A percentile compares a stretch with the other conserved stretches of the same genome.
Evolutionary conservation across 2,329 filamentous ascomycete genomes (phyloP).

Genomic region (Diaporthe capsici): DNA sequence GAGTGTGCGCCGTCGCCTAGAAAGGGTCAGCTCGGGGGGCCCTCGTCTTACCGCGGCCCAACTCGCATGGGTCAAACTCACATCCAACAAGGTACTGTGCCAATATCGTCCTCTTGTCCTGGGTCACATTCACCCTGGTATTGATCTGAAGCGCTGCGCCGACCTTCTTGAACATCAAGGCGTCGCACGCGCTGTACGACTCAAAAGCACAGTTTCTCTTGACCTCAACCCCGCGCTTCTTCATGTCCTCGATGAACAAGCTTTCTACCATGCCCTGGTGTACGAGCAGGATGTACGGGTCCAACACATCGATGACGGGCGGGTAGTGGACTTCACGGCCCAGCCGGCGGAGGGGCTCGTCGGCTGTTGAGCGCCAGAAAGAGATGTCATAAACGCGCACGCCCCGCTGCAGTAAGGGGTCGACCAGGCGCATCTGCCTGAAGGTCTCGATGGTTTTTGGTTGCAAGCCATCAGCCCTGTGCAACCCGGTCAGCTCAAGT

Average conservation of each 20-base stretch:
- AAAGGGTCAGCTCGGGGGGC: slow-evolving; percentile 39
- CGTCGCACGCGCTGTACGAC: slow-evolving; percentile 59
- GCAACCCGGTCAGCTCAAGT: slow-evolving; percentile 42
- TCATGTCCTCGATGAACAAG: slow-evolving; percentile 78
- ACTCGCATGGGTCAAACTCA: slow-evolving; percentile 48
- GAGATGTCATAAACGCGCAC: slow-evolving; percentile 81
- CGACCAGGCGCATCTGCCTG: slow-evolving; percentile 80
- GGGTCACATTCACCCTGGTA: slow-evolving; percentile 65
- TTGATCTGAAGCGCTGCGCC: slow-evolving; percentile 63
- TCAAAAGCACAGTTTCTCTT: slow-evolving; percentile 75
- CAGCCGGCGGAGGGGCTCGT: slow-evolving; percentile 61
- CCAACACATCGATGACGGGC: slow-evolving; percentile 67
- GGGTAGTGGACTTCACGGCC: slow-evolving; percentile 77
- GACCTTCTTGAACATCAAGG: slow-evolving; percentile 56
- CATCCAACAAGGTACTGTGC: slow-evolving; percentile 79
- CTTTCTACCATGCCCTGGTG: slow-evolving; percentile 85
- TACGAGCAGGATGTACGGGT: slow-evolving; percentile 70
- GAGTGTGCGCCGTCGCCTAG: slow-evolving; percentile 67
- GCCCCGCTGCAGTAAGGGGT: slow-evolving; percentile 75
- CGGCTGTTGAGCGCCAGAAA: slow-evolving; percentile 75
- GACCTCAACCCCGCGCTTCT: slow-evolving; percentile 74
- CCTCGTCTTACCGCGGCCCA: background rate
- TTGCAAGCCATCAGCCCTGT: slow-evolving; percentile 78
- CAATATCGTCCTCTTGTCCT: slow-evolving; percentile 61
- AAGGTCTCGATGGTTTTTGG: slow-evolving; percentile 86